Evolutionary conservation across 768 basidiomycete species (phyloP), one percentile per base, ranked within the genome.

Genomic region (Leccinum olivaceopallidum): DNA sequence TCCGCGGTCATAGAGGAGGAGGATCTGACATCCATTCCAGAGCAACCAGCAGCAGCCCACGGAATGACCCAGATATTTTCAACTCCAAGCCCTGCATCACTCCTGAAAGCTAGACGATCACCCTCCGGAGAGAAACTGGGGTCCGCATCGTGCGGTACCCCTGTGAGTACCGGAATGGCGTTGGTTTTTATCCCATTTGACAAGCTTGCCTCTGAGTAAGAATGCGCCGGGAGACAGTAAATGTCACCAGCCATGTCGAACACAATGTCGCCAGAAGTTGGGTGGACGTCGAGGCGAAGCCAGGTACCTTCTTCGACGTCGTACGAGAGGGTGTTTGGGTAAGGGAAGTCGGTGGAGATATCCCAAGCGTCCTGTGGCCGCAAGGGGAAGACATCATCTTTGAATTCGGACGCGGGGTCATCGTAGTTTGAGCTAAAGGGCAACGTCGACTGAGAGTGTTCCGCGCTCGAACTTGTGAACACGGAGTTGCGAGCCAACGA

Each of bases 181-280:
- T 67, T 75, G 5, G 75, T 71, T n/a, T 65, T 73, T 9, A 59
- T 57, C 16, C 65, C 69, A 39, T 3, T 44, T 2, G 69, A 37
- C 50, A 69, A 60, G 42, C 70, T 74, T 42, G 75, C 75, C 14
- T 66, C 44, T 10, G 69, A 60, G 61, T 79, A 80, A 18, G 76
- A 69, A 55, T 61, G 30, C 0, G 79, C 81, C 24, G 88, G 81
- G 50, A 91, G 77, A 65, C 89, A 90, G 70, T 89, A 90, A 30
- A 90, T 68, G 67, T 91, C 88, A 3, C 89, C 89, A 7, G 86
- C 72, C 82, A 90, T 88, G 69, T 89, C 89, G 58, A 89, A 90
- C 7, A 89, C 79, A 50, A 90, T 81, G 63, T 90, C 89, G 13
- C 89, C 88, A 3, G 82, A 80, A 56, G 76, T 73, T n/a, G 87